Conservation (phyloP, 495 filamentous ascomycete genomes). For the Penicillium crystallinum region DNA sequence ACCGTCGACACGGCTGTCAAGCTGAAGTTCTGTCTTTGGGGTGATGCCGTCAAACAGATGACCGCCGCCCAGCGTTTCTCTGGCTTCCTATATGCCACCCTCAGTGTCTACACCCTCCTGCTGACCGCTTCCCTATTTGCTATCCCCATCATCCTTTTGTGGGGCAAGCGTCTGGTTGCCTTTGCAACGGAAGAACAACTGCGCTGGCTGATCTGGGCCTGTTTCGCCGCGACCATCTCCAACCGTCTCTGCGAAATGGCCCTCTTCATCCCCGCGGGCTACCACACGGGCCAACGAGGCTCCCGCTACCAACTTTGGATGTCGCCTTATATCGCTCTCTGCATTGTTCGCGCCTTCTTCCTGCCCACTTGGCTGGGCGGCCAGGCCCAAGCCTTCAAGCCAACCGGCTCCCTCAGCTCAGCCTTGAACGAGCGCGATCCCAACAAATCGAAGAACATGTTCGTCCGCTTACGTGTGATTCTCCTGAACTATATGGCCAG, state of each 20-base stretch:
- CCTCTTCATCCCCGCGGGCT: constrained; percentile 40
- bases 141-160: constrained; percentile 43
- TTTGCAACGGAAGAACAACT: constrained; percentile 39
- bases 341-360: constrained; percentile 39
- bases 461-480: constrained; percentile 27
- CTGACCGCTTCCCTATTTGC: constrained; percentile 39
- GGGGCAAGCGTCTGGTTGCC: constrained; percentile 40
- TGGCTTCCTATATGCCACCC: constrained; percentile 42
- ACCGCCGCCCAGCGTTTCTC: constrained; percentile 31
- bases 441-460: constrained; percentile 25
- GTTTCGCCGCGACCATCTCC: constrained; percentile 33
- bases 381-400: constrained; percentile 34
- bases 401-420: constrained; percentile 29
- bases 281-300: constrained; percentile 39
- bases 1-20: constrained; percentile 41
- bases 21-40: constrained; percentile 42
- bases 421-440: constrained; percentile 31
- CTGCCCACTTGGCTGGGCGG: constrained; percentile 40
- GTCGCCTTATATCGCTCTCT: constrained; percentile 41
- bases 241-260: constrained; percentile 42
- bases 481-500: constrained; percentile 33
- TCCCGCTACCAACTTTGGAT: constrained; percentile 42
- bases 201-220: constrained; percentile 45
- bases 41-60: constrained; percentile 33
- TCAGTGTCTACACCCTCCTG: constrained; percentile 39